Base-by-base conservation (phyloP, 495 filamentous ascomycete genomes). In the Hypoxylon crocopeplum region DNA sequence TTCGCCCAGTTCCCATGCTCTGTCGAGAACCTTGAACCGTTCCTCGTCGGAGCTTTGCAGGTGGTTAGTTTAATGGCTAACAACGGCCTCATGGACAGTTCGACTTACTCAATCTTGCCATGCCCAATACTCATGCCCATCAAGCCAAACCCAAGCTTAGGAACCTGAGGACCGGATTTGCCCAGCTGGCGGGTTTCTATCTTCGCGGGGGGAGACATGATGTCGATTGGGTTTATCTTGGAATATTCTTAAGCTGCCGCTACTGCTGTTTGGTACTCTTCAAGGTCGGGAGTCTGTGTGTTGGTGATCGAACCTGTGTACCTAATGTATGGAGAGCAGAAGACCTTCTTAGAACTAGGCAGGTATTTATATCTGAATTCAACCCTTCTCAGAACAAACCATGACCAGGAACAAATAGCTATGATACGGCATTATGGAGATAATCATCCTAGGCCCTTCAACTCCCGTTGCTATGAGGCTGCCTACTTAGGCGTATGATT, bases 111-210 rank as follows among this genome's bases (percentile, higher is more conserved):
- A 0, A 71, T 59, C 6, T 57, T 48, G 5, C 82, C 82, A 32
- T 86, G 85, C 13, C 69, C 74, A 3, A 71, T 67, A 34, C 74
- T 73, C 37, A 86, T 17, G 2, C 81, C 79, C 83, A 86, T 84
- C 27, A 79, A 56, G 4, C 82, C 80, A 45, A 79, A 80, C 38
- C 85, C 85, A 2, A 86, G 59, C 30, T 77, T 73, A 7, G 84
- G 70, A 19, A 88, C 78, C 8, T 69, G 51, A 24, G 82, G 82
- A 5, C 84, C 85, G 63, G 81, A 69, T 40, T 71, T 77, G 51
- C 84, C 84, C 12, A 86, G 68, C 24, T 68, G 65, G 34, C 80
- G 51, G 33, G 74, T 81, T 17, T 40, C 41, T 1, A 62, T 34
- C 12, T 47, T 50, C 32, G 40, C 17, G 7, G 57, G 49, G 20